phyloP scores from a whole-genome alignment of 345 rosid species.

The Noccaea bulbosa region DNA sequence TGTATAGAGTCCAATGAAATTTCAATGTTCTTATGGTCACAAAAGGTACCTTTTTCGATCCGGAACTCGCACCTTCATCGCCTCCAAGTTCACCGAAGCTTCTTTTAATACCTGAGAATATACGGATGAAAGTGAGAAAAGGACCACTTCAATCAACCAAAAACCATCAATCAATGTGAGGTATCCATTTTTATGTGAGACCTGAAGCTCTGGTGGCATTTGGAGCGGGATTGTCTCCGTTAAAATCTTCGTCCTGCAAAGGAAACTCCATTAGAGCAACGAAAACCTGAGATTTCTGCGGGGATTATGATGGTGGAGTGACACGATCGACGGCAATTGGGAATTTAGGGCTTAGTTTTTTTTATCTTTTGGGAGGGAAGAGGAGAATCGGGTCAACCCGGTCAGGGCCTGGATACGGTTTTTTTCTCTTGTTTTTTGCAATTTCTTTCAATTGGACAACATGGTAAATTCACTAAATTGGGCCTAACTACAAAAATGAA shows the following conservation, averaged over 20 bases:
- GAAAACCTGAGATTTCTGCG: slow-evolving; percentile 15
- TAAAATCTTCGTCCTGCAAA: slow-evolving; percentile 79
- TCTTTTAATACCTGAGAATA: slow-evolving; percentile 64
- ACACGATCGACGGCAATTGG: slow-evolving; percentile 16
- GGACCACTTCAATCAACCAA: neutral
- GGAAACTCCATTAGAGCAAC: slow-evolving; percentile 38
- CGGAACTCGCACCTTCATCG: slow-evolving; percentile 79
- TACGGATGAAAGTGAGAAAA: slow-evolving; percentile 11
- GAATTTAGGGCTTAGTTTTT: slow-evolving; percentile 25
- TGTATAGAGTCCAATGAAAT: no score
- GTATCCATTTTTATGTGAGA: slow-evolving; percentile 23
- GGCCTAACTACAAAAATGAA: no score
- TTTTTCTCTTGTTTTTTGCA: neutral
- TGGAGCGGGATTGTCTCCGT: slow-evolving; percentile 66
- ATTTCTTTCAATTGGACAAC: neutral
- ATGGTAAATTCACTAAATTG: neutral
- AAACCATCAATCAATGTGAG: neutral
- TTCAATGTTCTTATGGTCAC: neutral
- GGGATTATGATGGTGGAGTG: neutral
- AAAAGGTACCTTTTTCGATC: slow-evolving; percentile 67
- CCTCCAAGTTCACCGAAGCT: slow-evolving; percentile 80
- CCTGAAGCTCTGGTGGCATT: slow-evolving; percentile 60
- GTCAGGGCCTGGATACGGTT: slow-evolving; percentile 5
- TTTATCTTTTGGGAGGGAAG: neutral
- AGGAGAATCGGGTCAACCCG: slow-evolving; percentile 7